Evolutionary conservation across 2,329 filamentous ascomycete genomes (phyloP).

Genomic region (Piedraia hortae): DNA sequence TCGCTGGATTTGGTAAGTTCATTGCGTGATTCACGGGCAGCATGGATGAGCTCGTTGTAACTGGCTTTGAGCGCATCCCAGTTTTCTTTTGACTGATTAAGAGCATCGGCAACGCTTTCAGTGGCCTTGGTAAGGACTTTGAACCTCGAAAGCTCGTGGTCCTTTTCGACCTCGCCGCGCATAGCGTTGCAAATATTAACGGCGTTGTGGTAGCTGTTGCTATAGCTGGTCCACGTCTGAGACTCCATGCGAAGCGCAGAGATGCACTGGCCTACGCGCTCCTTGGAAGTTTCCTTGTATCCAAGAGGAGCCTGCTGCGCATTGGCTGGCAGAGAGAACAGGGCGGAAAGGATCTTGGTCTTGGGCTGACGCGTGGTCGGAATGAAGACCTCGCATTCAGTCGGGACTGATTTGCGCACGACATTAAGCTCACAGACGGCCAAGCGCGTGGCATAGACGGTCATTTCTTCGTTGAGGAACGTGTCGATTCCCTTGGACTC

Average conservation of each 20-base stretch:
- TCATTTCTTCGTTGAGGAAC: constrained; percentile 20
- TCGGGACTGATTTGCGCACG: constrained; percentile 22
- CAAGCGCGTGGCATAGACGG: constrained; percentile 32
- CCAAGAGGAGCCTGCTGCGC: constrained; percentile 3
- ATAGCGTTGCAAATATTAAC: constrained; percentile 34
- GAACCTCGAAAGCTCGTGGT: constrained; percentile 6
- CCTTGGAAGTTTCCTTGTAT: constrained; percentile 8
- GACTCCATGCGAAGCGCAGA: constrained; percentile 16
- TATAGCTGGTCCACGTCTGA: constrained; percentile 37
- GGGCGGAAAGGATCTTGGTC: too few species aligned
- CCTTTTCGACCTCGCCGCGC: constrained; percentile 29
- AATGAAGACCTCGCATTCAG: constrained; percentile 23
- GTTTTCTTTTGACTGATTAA: constrained; percentile 3
- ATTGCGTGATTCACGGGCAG: constrained; percentile 3
- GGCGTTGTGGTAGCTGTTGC: constrained; percentile 32
- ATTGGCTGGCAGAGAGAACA: constrained; percentile 3
- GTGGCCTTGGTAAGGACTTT: constrained; percentile 1
- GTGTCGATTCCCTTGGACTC: constrained; percentile 5
- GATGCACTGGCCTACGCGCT: constrained; percentile 23
- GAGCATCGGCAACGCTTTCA: constrained; percentile 1
- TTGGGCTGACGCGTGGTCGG: constrained; percentile 11
- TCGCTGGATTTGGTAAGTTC: constrained; percentile 4
- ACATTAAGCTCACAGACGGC: constrained; percentile 34
- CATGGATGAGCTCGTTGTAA: constrained; percentile 3
- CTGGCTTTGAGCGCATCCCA: constrained; percentile 2